Base-by-base conservation (phyloP, 768 basidiomycete species). In the Rhodotorula diobovata region DNA sequence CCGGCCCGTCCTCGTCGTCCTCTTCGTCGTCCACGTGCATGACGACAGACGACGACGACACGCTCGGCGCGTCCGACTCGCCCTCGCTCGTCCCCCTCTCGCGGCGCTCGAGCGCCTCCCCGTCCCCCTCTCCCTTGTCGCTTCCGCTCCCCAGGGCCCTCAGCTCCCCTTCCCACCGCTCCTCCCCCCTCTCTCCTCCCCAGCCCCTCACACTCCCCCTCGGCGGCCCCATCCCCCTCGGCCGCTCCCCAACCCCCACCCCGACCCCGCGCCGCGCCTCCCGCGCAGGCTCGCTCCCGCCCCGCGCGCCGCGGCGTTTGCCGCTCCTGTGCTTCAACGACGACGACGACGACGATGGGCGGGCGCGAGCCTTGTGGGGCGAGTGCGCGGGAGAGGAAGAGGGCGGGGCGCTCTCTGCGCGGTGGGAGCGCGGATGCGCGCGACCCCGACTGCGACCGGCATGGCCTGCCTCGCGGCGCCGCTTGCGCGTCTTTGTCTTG, bases 61-160 rank as follows among this genome's bases (percentile, higher is more conserved):
- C 30, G n/a, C 48, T 48, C 25, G 63, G 58, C 59, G 12, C 30
- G 14, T 71, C 70, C 41, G 61, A 63, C 43, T 71, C 70, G 15
- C 59, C 71, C n/a, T 65, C 50, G 55, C 59, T 43, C 35, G 35
- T 43, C 7, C 35, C 43, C 11, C 43, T 28, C 12, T 32, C 25
- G 12, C 54, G 21, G 6, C 23, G 23, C 23, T 55, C 34, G 16
- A 23, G 20, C 12, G 16, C 54, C 5, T 20, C 14, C 23, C 48
- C 41, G 11, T 18, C 18, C 41, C 41, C 41, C 3, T 18, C 18
- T 18, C 14, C 41, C 14, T 12, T 18, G 41, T 43, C 41, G 41
- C 6, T 43, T 18, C 41, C 41, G 25, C 48, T 50, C 25, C 11
- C 23, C 3, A 50, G 23, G 4, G 48, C 48, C 2, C 48, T 23